Base-by-base conservation (phyloP, 148 eudicot genomes). In the Nepenthes gracilis region DNA sequence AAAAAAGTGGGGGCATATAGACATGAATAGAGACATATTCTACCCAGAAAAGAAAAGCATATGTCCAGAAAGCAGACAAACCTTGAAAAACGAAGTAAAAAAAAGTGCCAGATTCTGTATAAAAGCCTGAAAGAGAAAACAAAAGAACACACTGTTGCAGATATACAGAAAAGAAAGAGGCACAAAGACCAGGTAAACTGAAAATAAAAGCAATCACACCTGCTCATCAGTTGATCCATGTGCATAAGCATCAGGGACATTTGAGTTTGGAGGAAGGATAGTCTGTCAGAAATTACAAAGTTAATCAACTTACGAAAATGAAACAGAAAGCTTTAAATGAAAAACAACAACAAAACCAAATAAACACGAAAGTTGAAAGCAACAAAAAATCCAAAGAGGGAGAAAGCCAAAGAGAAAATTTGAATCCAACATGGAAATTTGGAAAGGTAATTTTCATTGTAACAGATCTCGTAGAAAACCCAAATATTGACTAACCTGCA, bases 91-190 rank as follows among this genome's bases (percentile, higher is more conserved):
- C 13, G 95, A 85, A 36, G 99, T 89, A 70, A 89, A 93, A 63
- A 93, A 93, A 54, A 93, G 81, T 1, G 97, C 97, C 75, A 93
- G 69, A 60, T 93, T 93, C 81, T 93, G 99, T 68, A 93, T 93
- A 65, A 93, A 93, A 62, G 97, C 95, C 99, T 93, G 89, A 54
- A 49, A 67, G 23, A 35, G 54, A 36, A 64, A 67, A 14, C 13
- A 57, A 13, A 34, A 11, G 48, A 36, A 49, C 36, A 38, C 32
- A 59, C 9, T 59, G 5, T 5, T 14, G 47, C 36, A 33, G 13
- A 35, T 11, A 37, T 12, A 5, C n/a, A 59, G 5, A 34, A 37
- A 57, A 10, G 12, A 33, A 43, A 60, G 36, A 47, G 35, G 32
- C 52, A 9, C 36, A 32, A 47, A 60, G 35, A 47, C 3, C 10